phyloP scores from a whole-genome alignment of 2,329 filamentous ascomycete species.

The Fusarium scirpi region DNA sequence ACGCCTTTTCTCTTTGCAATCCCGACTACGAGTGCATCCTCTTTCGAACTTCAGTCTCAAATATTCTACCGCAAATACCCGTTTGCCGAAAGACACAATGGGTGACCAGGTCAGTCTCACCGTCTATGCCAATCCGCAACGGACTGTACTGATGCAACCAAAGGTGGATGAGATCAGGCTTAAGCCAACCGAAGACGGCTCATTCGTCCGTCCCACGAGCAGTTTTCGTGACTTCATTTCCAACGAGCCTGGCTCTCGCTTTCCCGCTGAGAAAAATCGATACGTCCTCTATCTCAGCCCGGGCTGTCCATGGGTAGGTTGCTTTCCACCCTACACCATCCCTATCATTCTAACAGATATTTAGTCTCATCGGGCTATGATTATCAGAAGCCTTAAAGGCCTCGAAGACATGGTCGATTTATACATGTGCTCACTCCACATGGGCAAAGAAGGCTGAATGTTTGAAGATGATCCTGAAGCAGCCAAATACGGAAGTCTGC shows the following conservation, averaged over 20 bases:
- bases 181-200: slow-evolving; percentile 54
- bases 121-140: too few species aligned
- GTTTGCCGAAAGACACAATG: neutral
- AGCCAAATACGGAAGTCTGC: slow-evolving; percentile 48
- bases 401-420: slow-evolving; percentile 76
- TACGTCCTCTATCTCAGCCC: slow-evolving; percentile 72
- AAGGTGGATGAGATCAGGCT: slow-evolving; percentile 13
- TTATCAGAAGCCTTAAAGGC: slow-evolving; percentile 78
- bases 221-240: slow-evolving; percentile 69
- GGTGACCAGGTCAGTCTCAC: slow-evolving; percentile 8
- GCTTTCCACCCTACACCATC: too few species aligned
- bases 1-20: neutral
- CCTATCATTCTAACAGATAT: too few species aligned
- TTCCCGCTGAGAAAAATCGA: slow-evolving; percentile 68
- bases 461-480: slow-evolving; percentile 59
- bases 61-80: accelerated
- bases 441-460: slow-evolving; percentile 70
- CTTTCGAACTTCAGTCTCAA: too few species aligned
- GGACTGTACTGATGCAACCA: too few species aligned
- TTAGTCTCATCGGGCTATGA: slow-evolving; percentile 63
- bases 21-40: accelerated
- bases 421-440: slow-evolving; percentile 76
- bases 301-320: slow-evolving; percentile 75
- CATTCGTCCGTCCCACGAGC: slow-evolving; percentile 65
- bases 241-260: slow-evolving; percentile 61